phyloP scores from a whole-genome alignment of 305 asterid species.

The Ilex paraguariensis region DNA sequence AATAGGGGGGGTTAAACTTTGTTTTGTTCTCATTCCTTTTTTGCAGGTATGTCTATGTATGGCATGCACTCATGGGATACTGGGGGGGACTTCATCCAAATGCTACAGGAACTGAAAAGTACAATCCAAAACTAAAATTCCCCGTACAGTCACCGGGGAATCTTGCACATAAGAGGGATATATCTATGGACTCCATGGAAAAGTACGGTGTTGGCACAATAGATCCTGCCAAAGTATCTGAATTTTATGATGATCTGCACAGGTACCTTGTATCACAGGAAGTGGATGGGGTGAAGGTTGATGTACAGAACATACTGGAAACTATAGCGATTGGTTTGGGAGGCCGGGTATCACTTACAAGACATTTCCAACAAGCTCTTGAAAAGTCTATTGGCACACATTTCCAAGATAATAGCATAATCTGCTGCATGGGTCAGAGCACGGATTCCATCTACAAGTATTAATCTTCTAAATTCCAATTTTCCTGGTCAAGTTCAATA shows the following conservation, averaged over 20 bases:
- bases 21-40: slow-evolving; percentile 1
- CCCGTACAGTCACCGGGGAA: slow-evolving; percentile 53
- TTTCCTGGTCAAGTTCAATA: neutral
- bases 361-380: slow-evolving; percentile 42
- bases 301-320: slow-evolving; percentile 55
- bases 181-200: slow-evolving; percentile 52
- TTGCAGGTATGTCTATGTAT: slow-evolving; percentile 46
- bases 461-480: slow-evolving; percentile 3
- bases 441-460: slow-evolving; percentile 58
- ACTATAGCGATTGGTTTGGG: slow-evolving; percentile 48
- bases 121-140: slow-evolving; percentile 42
- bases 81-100: slow-evolving; percentile 60
- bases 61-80: slow-evolving; percentile 67
- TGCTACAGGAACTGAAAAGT: slow-evolving; percentile 37
- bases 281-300: slow-evolving; percentile 63
- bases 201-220: slow-evolving; percentile 45
- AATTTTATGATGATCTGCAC: slow-evolving; percentile 52
- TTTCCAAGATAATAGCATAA: slow-evolving; percentile 48
- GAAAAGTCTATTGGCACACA: slow-evolving; percentile 46
- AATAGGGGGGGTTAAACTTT: too few species aligned
- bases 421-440: slow-evolving; percentile 59
- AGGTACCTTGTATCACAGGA: slow-evolving; percentile 45
- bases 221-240: slow-evolving; percentile 39
- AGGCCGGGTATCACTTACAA: slow-evolving; percentile 51
- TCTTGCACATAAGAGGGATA: slow-evolving; percentile 42